Evolutionary conservation across 257 asterid species (phyloP).

Genomic region (Coffea eugenioides): DNA sequence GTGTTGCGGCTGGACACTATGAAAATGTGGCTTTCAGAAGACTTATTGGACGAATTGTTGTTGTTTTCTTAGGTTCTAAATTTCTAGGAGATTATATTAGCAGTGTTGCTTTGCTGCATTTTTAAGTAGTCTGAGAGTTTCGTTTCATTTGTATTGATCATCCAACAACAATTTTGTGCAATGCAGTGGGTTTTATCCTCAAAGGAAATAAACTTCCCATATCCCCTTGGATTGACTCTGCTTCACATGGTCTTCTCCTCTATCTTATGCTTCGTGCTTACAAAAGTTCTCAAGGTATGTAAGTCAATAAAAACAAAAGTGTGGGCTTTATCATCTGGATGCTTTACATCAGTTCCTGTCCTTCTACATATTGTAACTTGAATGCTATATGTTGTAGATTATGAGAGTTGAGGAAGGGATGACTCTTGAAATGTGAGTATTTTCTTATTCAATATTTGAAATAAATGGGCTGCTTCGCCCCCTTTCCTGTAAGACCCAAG

Average conservation of each 20-base stretch:
- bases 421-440: constrained; percentile 89
- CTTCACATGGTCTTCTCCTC: constrained; percentile 99
- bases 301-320: background rate
- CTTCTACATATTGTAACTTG: constrained; percentile 6
- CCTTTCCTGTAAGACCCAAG: background rate
- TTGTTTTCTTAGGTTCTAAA: background rate
- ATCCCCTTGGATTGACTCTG: constrained; percentile 92
- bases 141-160: background rate
- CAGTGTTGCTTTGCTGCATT: background rate
- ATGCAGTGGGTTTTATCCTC: constrained; percentile 98
- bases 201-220: constrained; percentile 88
- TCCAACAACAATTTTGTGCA: constrained; percentile 6
- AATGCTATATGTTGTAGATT: constrained; percentile 43
- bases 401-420: constrained; percentile 92
- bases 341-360: constrained; percentile 5
- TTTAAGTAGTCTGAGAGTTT: background rate
- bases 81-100: background rate
- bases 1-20: background rate
- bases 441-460: constrained; percentile 18
- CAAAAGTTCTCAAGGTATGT: constrained; percentile 85
- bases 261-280: constrained; percentile 71
- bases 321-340: constrained; percentile 3
- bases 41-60: background rate
- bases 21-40: background rate
- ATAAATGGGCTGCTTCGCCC: background rate